phyloP scores from a whole-genome alignment of 2,329 filamentous ascomycete genomes.

The Aspergillus sp. region DNA sequence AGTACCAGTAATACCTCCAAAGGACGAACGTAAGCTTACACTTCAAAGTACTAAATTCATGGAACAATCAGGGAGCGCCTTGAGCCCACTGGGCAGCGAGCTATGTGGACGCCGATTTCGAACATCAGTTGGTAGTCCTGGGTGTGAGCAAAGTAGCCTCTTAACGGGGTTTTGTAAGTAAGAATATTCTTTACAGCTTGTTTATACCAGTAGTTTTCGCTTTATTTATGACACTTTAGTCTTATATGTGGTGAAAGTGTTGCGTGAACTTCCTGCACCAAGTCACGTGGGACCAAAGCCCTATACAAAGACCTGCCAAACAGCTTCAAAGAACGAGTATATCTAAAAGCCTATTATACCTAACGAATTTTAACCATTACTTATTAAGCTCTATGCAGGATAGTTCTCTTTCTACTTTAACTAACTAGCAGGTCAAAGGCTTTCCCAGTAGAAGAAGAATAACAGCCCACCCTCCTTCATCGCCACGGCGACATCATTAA shows the following conservation, averaged over 20 bases:
- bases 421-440: not conserved
- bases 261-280: not conserved
- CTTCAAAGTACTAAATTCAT: too few species aligned
- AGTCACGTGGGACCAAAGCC: conserved; percentile 18
- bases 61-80: too few species aligned
- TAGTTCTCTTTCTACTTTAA: not conserved
- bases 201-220: not conserved
- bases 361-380: not conserved
- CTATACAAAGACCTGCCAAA: conserved; percentile 16
- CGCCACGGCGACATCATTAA: conserved; percentile 9
- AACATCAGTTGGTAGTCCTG: too few species aligned
- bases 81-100: too few species aligned
- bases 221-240: not conserved
- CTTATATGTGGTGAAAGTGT: not conserved
- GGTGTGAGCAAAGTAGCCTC: too few species aligned
- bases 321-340: not conserved
- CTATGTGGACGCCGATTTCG: too few species aligned
- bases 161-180: too few species aligned
- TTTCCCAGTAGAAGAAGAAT: not conserved
- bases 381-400: not conserved
- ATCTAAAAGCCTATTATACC: not conserved
- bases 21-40: too few species aligned
- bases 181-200: not conserved
- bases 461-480: not conserved
- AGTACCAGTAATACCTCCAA: too few species aligned